A percentile compares a stretch with the other conserved stretches of the same genome.
phyloP scores from a whole-genome alignment of 2,329 filamentous ascomycete genomes.

The Hymenoscyphus scutula region DNA sequence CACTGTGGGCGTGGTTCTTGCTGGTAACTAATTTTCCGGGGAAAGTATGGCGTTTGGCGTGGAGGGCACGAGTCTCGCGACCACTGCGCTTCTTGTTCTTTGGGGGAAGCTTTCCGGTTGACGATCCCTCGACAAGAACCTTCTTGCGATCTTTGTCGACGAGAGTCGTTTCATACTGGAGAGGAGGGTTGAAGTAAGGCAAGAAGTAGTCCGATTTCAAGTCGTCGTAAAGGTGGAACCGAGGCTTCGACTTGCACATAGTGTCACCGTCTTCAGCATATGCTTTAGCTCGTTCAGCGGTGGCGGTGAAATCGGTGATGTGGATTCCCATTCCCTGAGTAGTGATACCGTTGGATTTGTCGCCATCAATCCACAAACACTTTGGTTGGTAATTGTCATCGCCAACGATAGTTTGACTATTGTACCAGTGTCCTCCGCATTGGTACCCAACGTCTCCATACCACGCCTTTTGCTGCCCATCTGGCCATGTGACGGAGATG shows the following conservation, averaged over 20 bases:
- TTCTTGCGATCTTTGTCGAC: background rate
- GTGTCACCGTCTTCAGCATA: slow-evolving; percentile 1
- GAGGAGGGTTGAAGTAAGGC: slow-evolving; percentile 7
- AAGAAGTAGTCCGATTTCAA: background rate
- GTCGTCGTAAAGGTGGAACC: slow-evolving; percentile 5
- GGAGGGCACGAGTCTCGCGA: background rate
- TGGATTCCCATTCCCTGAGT: slow-evolving; percentile 7
- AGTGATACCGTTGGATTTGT: slow-evolving; percentile 8
- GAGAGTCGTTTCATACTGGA: background rate
- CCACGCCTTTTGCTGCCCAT: background rate
- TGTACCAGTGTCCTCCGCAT: background rate
- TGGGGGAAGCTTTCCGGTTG: slow-evolving; percentile 1
- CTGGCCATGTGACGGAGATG: background rate
- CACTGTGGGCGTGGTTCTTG: slow-evolving; percentile 29
- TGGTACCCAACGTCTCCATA: slow-evolving; percentile 3
- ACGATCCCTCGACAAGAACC: background rate
- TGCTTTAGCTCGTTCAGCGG: background rate
- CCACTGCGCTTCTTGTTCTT: background rate
- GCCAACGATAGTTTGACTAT: background rate
- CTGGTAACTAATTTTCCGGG: slow-evolving; percentile 1
- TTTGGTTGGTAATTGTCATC: background rate
- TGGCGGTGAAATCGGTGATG: slow-evolving; percentile 6
- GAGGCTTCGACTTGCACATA: slow-evolving; percentile 9
- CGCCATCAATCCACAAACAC: slow-evolving; percentile 9
- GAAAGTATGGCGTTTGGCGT: background rate